These are phyloP conservation scores for Aspergillus haitiensis DNA, from an alignment of 495 filamentous ascomycete genomes.

Conservation along the genomic window DNA sequence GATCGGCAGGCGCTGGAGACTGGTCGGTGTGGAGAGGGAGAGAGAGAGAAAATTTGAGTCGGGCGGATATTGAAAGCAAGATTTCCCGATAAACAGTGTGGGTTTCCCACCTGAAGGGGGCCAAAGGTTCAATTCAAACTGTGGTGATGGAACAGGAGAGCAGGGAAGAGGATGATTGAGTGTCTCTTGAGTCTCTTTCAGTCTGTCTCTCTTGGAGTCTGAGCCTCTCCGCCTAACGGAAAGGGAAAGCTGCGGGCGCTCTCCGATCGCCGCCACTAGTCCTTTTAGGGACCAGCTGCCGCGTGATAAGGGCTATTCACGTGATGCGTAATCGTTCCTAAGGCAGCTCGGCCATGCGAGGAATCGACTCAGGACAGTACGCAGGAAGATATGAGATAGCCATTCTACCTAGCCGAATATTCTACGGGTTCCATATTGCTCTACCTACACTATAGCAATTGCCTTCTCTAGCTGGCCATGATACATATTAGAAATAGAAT, in stretches of 20 bases:
- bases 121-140: neutral
- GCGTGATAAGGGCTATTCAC: conserved; percentile 37
- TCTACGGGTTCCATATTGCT: too few relatives aligned
- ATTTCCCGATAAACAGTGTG: neutral
- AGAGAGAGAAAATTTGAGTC: neutral
- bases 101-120: neutral
- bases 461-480: conserved; percentile 2
- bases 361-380: too few relatives aligned
- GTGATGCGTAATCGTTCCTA: conserved; percentile 23
- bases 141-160: neutral
- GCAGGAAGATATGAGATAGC: too few relatives aligned
- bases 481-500: neutral
- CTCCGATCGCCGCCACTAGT: conserved; percentile 37
- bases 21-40: neutral
- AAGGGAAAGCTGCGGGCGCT: conserved; percentile 33
- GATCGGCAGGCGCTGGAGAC: conserved; percentile 5
- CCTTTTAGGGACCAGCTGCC: conserved; percentile 24
- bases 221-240: conserved; percentile 29
- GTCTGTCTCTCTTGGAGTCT: conserved; percentile 2
- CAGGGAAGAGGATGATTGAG: conserved; percentile 3
- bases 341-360: neutral
- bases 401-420: too few relatives aligned
- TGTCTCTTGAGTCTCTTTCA: conserved; percentile 5
- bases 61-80: neutral
- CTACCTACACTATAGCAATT: neutral